A percentile compares a stretch with the other conserved stretches of the same genome.
Evolutionary conservation across 805 yeast species (phyloP).

Genomic region (Cyberlindnera sargentensis): DNA sequence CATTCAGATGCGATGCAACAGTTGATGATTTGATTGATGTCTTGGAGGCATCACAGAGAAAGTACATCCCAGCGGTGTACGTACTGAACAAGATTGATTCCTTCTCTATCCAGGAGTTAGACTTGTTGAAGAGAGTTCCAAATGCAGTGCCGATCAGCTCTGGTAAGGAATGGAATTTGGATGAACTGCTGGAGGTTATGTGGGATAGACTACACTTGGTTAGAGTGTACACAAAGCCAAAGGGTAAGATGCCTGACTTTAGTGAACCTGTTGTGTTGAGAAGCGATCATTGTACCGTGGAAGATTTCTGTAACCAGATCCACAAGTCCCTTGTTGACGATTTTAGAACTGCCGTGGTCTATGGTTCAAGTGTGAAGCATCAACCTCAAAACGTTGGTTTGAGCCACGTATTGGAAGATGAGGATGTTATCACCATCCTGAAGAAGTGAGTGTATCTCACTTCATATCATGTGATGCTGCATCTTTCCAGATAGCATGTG

Average conservation of each 20-base stretch:
- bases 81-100: conserved; percentile 95
- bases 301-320: conserved; percentile 93
- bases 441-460: conserved; percentile 38
- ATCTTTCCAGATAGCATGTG: too few relatives aligned
- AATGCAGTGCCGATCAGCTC: conserved; percentile 96
- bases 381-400: conserved; percentile 96
- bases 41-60: conserved; percentile 82
- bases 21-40: conserved; percentile 96
- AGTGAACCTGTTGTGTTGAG: conserved; percentile 90
- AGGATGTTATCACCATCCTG: conserved; percentile 93
- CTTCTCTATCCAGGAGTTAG: conserved; percentile 88
- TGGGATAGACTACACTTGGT: conserved; percentile 90
- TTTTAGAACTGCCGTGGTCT: conserved; percentile 88
- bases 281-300: conserved; percentile 75
- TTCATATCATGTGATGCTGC: too few relatives aligned
- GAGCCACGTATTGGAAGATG: conserved; percentile 79
- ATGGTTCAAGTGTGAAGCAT: conserved; percentile 91
- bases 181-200: conserved; percentile 89
- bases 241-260: conserved; percentile 91
- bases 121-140: conserved; percentile 84
- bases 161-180: conserved; percentile 95
- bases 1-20: conserved; percentile 95
- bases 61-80: conserved; percentile 92
- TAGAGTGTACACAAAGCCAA: conserved; percentile 95
- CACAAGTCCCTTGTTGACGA: conserved; percentile 93